Base-by-base conservation (phyloP, 495 filamentous ascomycete species). In the Astrothelium subdiscretum region DNA sequence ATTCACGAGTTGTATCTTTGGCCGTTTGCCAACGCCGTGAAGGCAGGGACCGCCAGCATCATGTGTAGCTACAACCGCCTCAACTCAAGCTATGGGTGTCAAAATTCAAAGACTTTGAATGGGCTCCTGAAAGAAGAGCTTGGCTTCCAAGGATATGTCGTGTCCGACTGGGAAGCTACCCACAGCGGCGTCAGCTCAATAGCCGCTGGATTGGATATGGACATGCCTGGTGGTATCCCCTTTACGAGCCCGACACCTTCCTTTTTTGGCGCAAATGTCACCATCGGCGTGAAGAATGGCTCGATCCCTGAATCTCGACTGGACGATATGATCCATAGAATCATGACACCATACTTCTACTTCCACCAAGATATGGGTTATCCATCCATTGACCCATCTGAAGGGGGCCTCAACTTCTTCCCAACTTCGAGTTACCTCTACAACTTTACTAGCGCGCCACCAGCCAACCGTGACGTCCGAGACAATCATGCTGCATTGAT, bases 61-160 rank as follows among this genome's bases (percentile, higher is more conserved):
- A 75, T 75, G 73, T 74, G 73, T 65, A 69, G 67, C 1, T 74
- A 75, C 64, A 68, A 75, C 51, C 75, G 77, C 66, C 75, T 69
- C 40, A 73, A 70, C 59, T 67, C 57, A 31, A 69, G 43, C 2
- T 73, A 74, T 62, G 69, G 59, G 0, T 74, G 71, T 59, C 66
- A 75, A 58, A 74, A 74, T 62, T 62, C 44, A 15, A 70, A 74
- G 60, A 64, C 65, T 10, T 67, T 77, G 24, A 83, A 81, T 62
- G 76, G 74, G 44, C 70, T 83, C 15, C 66, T 82, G 32, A 82
- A 81, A 62, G 76, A 74, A 2, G 81, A 83, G 68, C 72, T 84
- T 3, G 76, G 76, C 13, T 85, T 85, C 63, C 78, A 81, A 62
- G 81, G 80, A 0, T 83, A 78, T 44, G 70, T 61, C 24, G 65